A percentile compares a stretch with the other conserved stretches of the same genome.
These are phyloP conservation scores for Craspedostauros australis DNA, from an alignment of 108 stramenopile species.

Conservation along the genomic window DNA sequence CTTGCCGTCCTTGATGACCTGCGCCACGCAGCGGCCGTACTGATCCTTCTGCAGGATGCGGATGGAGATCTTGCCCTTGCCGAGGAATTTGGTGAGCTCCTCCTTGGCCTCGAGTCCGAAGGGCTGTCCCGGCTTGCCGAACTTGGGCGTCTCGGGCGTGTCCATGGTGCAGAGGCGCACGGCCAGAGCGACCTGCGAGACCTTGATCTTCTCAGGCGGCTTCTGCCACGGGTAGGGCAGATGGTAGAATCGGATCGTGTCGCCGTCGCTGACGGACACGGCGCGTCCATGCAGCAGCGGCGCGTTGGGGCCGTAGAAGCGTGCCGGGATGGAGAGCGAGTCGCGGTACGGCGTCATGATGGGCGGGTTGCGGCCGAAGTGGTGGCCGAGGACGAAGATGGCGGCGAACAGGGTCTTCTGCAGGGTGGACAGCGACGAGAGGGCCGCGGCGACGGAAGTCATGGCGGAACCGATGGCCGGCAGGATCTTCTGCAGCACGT, in stretches of 20 bases:
- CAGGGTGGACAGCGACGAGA: no score
- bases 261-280: slow-evolving; percentile 38
- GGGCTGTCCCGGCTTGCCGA: slow-evolving; percentile 46
- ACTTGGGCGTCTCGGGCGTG: slow-evolving; percentile 43
- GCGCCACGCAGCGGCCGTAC: slow-evolving; percentile 39
- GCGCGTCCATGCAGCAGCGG: slow-evolving; percentile 25
- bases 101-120: slow-evolving; percentile 51
- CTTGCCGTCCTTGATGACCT: slow-evolving; percentile 15
- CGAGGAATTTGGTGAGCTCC: slow-evolving; percentile 11
- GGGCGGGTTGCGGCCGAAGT: no score
- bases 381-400: no score
- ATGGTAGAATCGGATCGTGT: slow-evolving; percentile 49
- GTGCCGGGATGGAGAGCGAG: slow-evolving; percentile 31
- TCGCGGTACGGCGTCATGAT: no score
- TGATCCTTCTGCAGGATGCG: slow-evolving; percentile 38
- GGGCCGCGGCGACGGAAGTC: no score
- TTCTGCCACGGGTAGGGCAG: slow-evolving; percentile 31
- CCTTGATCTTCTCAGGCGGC: slow-evolving; percentile 14
- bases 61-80: slow-evolving; percentile 8
- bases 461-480: no score
- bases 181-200: slow-evolving; percentile 27
- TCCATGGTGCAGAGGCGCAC: slow-evolving; percentile 51
- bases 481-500: no score
- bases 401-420: no score
- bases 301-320: slow-evolving; percentile 19